Base-by-base conservation (phyloP, 2,329 filamentous ascomycete genomes). In the Stagonosporopsis rhizophila region DNA sequence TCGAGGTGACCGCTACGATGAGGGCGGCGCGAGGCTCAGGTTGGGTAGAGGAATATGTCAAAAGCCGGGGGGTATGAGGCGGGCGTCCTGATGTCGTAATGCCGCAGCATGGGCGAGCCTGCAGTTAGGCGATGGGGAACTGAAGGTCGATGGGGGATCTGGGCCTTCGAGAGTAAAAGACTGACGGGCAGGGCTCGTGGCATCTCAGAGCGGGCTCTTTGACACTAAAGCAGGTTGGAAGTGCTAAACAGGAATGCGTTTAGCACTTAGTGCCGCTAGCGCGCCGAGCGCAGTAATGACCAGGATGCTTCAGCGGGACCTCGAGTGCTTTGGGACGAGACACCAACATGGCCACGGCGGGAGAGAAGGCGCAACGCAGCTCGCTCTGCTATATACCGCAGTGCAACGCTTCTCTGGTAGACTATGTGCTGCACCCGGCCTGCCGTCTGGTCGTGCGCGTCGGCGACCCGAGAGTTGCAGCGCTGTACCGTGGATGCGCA, bases 221-320 rank as follows among this genome's bases (percentile, higher is more conserved):
- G 54, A 60, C 55, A 61, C 66, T 68, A 68, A 67, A 65, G 61
- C 65, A 68, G 62, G 60, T 68, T 66, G 41, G 64, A 52, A 44
- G 48, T 54, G 58, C 60, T 59, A 60, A 60, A 61, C 58, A 66
- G 63, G 63, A 66, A 66, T 69, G 66, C 47, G 48, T 47, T 42
- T 42, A n/a, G n/a, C n/a, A n/a, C 42, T 42, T 47, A 52, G 42
- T 47, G 42, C 53, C 53, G 53, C 53, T 56, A 56, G 53, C 38
- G 48, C 53, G 48, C 53, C 53, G 44, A 56, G 53, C 46, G 48
- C 53, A 56, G 47, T 46, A 42, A 48, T 47, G 53, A 52, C 53
- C 42, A 52, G 53, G 53, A 40, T 56, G 42, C 44, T 22, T 51
- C 42, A 20, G 30, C 41, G 37, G 35, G 22, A 41, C 37, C 30